A percentile compares a stretch with the other conserved stretches of the same genome.
Evolutionary conservation across 306 rosid species (phyloP).

Genomic region (Gillenia trifoliata): DNA sequence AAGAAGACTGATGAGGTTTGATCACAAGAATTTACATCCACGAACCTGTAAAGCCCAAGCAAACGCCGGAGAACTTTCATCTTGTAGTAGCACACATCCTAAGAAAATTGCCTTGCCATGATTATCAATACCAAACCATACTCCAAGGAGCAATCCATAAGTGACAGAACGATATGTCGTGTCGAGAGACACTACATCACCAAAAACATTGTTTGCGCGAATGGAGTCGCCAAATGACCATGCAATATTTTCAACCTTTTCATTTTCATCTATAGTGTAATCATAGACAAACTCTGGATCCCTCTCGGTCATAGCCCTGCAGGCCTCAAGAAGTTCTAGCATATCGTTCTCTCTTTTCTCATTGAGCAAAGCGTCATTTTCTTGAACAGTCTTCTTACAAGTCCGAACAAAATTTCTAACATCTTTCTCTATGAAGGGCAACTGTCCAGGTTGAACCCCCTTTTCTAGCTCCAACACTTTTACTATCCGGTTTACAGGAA

Average conservation of each 20-base stretch:
- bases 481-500: constrained; percentile 60
- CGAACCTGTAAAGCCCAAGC: constrained; percentile 69
- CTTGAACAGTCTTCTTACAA: constrained; percentile 64
- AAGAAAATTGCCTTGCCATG: constrained; percentile 48
- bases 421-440: constrained; percentile 71
- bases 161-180: constrained; percentile 48
- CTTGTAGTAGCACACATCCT: constrained; percentile 57
- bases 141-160: constrained; percentile 57
- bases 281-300: constrained; percentile 46
- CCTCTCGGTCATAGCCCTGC: constrained; percentile 41
- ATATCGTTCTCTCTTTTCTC: constrained; percentile 59
- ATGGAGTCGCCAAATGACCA: constrained; percentile 54
- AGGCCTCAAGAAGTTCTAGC: constrained; percentile 51
- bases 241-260: constrained; percentile 49
- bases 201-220: constrained; percentile 42
- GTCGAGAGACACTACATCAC: constrained; percentile 59
- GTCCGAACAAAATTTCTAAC: constrained; percentile 64
- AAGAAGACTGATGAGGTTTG: constrained; percentile 26
- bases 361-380: constrained; percentile 53
- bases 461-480: constrained; percentile 59
- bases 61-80: constrained; percentile 48
- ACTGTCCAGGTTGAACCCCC: constrained; percentile 60
- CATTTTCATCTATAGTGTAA: constrained; percentile 41
- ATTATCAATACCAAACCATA: constrained; percentile 55
- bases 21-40: constrained; percentile 32